Conservation (phyloP, 768 basidiomycete species). For the Mrakia hoshinonis region DNA sequence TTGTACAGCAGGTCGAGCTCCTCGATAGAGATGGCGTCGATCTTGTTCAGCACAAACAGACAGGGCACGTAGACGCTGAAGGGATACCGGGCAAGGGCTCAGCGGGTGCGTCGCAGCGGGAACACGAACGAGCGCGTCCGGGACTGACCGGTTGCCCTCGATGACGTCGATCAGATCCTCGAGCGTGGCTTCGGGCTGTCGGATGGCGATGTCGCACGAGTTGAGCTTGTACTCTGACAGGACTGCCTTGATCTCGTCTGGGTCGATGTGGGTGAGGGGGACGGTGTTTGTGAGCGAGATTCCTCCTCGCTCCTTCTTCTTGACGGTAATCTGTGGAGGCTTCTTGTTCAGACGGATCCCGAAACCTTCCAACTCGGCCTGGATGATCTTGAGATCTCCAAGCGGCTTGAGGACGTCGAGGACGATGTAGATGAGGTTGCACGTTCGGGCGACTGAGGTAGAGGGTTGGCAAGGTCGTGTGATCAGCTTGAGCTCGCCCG, state of each 20-base stretch:
- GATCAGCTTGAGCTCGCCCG: constrained; percentile 31
- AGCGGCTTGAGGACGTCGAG: constrained; percentile 98
- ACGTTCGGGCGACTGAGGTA: constrained; percentile 79
- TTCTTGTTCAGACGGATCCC: constrained; percentile 93
- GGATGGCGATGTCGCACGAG: constrained; percentile 85
- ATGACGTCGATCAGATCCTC: constrained; percentile 96
- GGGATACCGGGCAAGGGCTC: neutral
- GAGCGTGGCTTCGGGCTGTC: constrained; percentile 80
- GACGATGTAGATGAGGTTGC: constrained; percentile 96
- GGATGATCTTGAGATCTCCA: constrained; percentile 79
- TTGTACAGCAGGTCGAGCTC: constrained; percentile 86
- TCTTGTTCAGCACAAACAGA: constrained; percentile 66
- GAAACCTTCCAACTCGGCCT: constrained; percentile 92
- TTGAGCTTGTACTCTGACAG: constrained; percentile 78
- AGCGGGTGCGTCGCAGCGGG: constrained; percentile 7
- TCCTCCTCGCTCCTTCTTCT: constrained; percentile 60
- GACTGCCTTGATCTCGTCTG: constrained; percentile 91
- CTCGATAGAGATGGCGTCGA: constrained; percentile 96
- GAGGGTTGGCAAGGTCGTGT: constrained; percentile 19
- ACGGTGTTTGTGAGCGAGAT: constrained; percentile 94
- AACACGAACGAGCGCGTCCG: neutral
- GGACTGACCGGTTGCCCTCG: constrained; percentile 80
- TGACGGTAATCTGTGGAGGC: constrained; percentile 53
- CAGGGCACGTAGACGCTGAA: constrained; percentile 83
- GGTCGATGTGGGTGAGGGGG: constrained; percentile 87